Conservation (phyloP, 148 eudicot genomes). For the Fagopyrum tataricum region DNA sequence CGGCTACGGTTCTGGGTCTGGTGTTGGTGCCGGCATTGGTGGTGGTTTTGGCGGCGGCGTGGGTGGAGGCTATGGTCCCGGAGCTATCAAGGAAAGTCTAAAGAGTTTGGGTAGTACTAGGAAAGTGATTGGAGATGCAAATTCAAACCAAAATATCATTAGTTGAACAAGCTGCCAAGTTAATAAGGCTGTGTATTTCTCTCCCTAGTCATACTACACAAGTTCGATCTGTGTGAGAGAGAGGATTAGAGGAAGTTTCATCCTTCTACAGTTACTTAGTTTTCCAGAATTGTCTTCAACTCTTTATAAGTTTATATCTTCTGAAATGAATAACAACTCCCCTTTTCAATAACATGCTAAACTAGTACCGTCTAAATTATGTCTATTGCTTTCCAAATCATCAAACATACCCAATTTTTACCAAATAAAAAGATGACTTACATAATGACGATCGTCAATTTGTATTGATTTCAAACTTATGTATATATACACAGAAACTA, state of each 20-base stretch:
- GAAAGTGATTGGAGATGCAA: neutral
- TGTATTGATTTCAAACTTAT: no score
- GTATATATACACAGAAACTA: no score
- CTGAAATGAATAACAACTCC: neutral
- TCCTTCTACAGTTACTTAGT: no score
- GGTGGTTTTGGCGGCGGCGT: neutral
- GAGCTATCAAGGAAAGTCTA: neutral
- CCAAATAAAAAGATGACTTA: no score
- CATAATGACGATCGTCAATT: no score
- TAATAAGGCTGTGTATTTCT: no score
- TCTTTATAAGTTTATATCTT: neutral
- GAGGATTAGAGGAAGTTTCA: neutral
- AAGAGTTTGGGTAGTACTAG: neutral
- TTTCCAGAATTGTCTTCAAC: neutral
- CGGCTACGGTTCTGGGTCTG: neutral
- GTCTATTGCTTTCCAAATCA: neutral
- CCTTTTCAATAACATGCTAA: neutral
- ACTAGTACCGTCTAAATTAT: no score
- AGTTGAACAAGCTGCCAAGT: no score
- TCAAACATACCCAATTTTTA: neutral
- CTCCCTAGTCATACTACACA: no score
- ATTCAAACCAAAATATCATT: neutral
- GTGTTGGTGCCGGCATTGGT: neutral
- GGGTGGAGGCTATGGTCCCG: neutral
- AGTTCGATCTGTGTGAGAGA: no score